Conservation (phyloP, 1,139 yeast genomes). For the Scheffersomyces quercinus region DNA sequence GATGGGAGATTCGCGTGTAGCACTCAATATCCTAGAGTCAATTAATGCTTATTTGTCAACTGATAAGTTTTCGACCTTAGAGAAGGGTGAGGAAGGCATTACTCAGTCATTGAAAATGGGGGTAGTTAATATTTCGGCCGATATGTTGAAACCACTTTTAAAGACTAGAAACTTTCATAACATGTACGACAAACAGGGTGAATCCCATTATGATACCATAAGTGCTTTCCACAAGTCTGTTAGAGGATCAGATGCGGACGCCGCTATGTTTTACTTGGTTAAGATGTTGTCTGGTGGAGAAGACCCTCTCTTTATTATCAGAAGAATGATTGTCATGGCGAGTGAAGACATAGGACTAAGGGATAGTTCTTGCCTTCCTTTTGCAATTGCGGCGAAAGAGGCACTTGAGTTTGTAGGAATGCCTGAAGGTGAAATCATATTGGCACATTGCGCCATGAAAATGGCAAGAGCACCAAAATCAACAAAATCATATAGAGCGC, state of each 20-base stretch:
- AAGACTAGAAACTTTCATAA: conserved; percentile 49
- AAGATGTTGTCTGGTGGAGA: conserved; percentile 92
- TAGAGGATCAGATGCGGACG: conserved; percentile 86
- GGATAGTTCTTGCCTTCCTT: conserved; percentile 83
- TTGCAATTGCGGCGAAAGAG: conserved; percentile 82
- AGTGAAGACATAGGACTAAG: conserved; percentile 86
- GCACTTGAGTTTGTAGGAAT: conserved; percentile 92
- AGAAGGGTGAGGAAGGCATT: conserved; percentile 16
- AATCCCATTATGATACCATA: conserved; percentile 89
- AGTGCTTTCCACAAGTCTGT: conserved; percentile 92
- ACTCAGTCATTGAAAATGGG: conserved; percentile 19
- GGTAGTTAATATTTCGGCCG: conserved; percentile 33
- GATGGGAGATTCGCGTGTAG: conserved; percentile 87
- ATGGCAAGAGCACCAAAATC: conserved; percentile 85
- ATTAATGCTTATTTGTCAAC: conserved; percentile 45
- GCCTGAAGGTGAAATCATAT: conserved; percentile 90
- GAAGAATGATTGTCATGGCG: conserved; percentile 91
- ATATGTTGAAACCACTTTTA: conserved; percentile 40
- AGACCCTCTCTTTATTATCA: conserved; percentile 86
- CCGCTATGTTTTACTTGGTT: conserved; percentile 81
- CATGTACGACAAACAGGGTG: conserved; percentile 85
- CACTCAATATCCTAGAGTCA: conserved; percentile 69
- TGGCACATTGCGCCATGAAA: conserved; percentile 91
- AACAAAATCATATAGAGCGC: conserved; percentile 79
- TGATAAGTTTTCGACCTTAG: conserved; percentile 21